Conservation (phyloP, 1,284 basidiomycete genomes). For the Gomphus bonarii region DNA sequence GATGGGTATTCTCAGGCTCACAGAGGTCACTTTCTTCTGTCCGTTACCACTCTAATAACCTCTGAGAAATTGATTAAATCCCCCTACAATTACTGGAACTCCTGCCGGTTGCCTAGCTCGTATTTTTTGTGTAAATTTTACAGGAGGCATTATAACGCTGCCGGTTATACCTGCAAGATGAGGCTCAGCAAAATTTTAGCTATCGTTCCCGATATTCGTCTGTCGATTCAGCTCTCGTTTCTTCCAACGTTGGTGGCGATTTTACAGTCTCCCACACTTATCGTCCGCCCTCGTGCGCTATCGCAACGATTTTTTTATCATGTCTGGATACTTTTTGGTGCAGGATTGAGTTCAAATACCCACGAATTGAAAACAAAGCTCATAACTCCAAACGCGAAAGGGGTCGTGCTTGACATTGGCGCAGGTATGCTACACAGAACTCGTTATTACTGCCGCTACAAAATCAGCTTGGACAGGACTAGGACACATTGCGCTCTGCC, state of each 20-base stretch:
- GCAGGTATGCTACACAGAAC: slow-evolving; percentile 36
- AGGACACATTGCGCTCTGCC: slow-evolving; percentile 51
- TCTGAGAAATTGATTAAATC: no score
- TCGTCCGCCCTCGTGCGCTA: slow-evolving; percentile 35
- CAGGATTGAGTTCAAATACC: slow-evolving; percentile 36
- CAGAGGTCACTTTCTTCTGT: no score
- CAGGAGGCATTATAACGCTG: neutral
- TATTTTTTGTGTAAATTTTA: no score
- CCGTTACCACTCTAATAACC: no score
- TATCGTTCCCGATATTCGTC: slow-evolving; percentile 31
- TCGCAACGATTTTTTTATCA: slow-evolving; percentile 49
- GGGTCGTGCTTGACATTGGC: slow-evolving; percentile 58
- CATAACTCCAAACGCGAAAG: slow-evolving; percentile 43
- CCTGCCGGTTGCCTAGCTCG: no score
- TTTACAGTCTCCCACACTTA: slow-evolving; percentile 29
- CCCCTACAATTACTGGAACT: no score
- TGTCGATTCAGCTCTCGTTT: slow-evolving; percentile 31
- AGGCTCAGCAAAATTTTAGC: slow-evolving; percentile 31
- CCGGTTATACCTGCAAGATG: slow-evolving; percentile 24
- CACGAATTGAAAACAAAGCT: slow-evolving; percentile 35
- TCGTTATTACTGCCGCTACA: neutral
- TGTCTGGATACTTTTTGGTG: slow-evolving; percentile 44
- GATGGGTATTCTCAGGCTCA: no score
- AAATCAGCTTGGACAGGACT: slow-evolving; percentile 29
- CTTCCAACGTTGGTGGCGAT: slow-evolving; percentile 39